Conservation (phyloP, 805 yeast genomes). For the Lipomyces orientalis region DNA sequence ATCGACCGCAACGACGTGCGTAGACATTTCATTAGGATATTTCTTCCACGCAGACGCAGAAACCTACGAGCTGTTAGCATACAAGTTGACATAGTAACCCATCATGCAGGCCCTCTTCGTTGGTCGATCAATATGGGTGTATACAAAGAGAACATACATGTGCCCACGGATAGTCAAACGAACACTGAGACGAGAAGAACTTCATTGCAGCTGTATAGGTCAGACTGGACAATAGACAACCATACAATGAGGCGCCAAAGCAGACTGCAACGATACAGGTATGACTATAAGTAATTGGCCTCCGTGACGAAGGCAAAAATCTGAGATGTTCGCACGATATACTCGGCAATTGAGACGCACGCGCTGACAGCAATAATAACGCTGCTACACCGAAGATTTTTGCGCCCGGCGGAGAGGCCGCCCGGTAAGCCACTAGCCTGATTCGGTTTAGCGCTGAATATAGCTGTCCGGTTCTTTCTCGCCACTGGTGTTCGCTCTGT, state of each 20-base stretch:
- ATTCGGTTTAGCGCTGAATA: background rate
- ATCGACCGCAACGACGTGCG: conserved; percentile 94
- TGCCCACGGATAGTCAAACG: conserved; percentile 87
- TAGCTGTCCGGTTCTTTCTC: background rate
- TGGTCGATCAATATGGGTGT: background rate
- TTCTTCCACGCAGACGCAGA: conserved; percentile 94
- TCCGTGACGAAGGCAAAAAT: background rate
- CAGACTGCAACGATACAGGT: background rate
- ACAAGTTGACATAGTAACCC: conserved; percentile 42
- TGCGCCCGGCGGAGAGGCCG: background rate
- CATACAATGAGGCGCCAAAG: background rate
- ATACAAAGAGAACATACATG: conserved; percentile 66
- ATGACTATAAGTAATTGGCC: background rate
- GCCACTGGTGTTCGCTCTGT: background rate
- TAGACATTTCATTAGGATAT: conserved; percentile 91
- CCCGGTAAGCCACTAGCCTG: background rate
- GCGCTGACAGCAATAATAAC: background rate
- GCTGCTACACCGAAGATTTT: background rate
- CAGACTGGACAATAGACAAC: background rate
- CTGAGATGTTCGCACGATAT: background rate
- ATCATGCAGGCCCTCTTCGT: background rate
- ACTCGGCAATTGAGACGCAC: background rate
- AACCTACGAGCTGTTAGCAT: conserved; percentile 60
- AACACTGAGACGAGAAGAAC: conserved; percentile 71
- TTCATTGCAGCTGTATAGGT: conserved; percentile 59